A percentile compares a stretch with the other conserved stretches of the same genome.
Evolutionary conservation across 805 yeast species (phyloP).

Genomic region (Kregervanrija delftensis): DNA sequence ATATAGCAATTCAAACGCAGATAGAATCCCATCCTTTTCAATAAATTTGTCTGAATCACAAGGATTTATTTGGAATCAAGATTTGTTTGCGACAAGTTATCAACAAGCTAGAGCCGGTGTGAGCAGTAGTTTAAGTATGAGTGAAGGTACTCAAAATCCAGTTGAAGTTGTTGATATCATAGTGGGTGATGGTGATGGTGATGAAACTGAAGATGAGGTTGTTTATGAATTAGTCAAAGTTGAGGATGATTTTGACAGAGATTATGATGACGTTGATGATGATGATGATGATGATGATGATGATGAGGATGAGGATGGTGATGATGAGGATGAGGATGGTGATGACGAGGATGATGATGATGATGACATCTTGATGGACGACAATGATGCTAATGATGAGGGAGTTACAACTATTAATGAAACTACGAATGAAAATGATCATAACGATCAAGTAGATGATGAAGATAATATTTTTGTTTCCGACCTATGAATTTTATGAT

Average conservation of each 20-base stretch:
- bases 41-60: slow-evolving; percentile 56
- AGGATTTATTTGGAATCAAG: slow-evolving; percentile 75
- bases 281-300: neutral
- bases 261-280: slow-evolving; percentile 6
- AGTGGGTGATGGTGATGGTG: slow-evolving; percentile 11
- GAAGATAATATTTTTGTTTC: slow-evolving; percentile 4
- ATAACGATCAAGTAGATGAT: slow-evolving; percentile 9
- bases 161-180: slow-evolving; percentile 23
- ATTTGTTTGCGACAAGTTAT: slow-evolving; percentile 63
- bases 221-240: slow-evolving; percentile 6
- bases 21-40: slow-evolving; percentile 27
- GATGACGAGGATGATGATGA: slow-evolving; percentile 4
- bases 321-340: slow-evolving; percentile 3
- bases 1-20: neutral
- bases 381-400: neutral
- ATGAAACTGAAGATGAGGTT: slow-evolving; percentile 2
- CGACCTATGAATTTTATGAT: neutral
- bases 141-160: slow-evolving; percentile 13
- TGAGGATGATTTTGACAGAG: neutral
- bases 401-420: slow-evolving; percentile 2
- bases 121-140: slow-evolving; percentile 14
- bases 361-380: neutral
- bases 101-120: slow-evolving; percentile 45
- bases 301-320: slow-evolving; percentile 6
- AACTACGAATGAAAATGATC: slow-evolving; percentile 2